Evolutionary conservation across 2,329 filamentous ascomycete genomes (phyloP), one percentile per base, ranked within the genome.

Genomic region (Talaromyces marneffei): DNA sequence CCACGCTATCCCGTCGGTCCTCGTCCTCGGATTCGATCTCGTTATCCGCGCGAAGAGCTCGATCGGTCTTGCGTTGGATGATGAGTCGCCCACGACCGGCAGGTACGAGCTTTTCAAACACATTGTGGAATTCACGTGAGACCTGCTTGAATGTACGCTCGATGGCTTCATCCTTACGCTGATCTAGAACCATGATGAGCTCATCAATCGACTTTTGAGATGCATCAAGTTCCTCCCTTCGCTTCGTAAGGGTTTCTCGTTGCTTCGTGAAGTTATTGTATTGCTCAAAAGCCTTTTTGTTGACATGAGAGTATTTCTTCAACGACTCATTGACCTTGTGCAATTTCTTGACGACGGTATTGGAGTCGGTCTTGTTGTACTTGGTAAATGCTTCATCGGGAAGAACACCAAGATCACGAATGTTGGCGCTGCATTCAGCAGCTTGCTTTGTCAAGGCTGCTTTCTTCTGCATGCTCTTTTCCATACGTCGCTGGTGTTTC

Each of bases 201-300:
- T 95, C 91, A 71, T 95, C 88, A 68, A 99, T 99, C 1, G 91
- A 93, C 37, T 82, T 83, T 67, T 96, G 91, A 2, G 90, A 93
- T 14, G 86, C 87, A 68, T 96, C 91, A 10, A 99, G 85, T 73
- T 97, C 94, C 68, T 88, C 85, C 55, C 93, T 86, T 67, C 94
- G 89, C 70, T 90, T 89, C 55, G 90, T 89, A 18, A 99, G 82
- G 23, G 89, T 88, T 64, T 96, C 92, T 61, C 95, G 89, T 76
- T 97, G 91, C 56, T 87, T 89, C 7, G 93, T 97, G 74, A 97
- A 99, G 78, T 88, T 96, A 78, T 93, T 95, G 80, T 97, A 99
- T 75, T 99, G 94, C 77, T 99, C 95, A 72, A 97, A 96, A 0
- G 94, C 94, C 78, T 99, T 97, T 79, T 97, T 99, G 84, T 99